phyloP scores from a whole-genome alignment of 345 rosid genomes.

The Salix arbutifolia region DNA sequence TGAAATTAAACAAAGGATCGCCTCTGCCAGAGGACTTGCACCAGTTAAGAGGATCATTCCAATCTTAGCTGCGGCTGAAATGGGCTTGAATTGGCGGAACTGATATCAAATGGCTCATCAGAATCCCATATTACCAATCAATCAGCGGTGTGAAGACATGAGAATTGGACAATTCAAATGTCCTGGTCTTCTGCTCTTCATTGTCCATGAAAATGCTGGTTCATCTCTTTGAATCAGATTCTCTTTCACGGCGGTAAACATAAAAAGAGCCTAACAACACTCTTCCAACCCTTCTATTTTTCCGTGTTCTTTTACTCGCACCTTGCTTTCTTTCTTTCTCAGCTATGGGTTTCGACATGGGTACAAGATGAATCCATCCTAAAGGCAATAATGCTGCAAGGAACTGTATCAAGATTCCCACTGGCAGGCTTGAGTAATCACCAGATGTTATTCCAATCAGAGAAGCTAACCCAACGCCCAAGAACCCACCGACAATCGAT shows the following conservation, averaged over 20 bases:
- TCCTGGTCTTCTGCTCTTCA: background rate
- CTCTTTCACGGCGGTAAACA: conserved; percentile 53
- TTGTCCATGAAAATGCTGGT: background rate
- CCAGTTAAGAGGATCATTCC: background rate
- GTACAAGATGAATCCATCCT: conserved; percentile 49
- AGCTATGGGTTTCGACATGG: conserved; percentile 36
- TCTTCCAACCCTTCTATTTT: conserved; percentile 55
- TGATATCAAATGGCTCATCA: background rate
- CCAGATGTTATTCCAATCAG: conserved; percentile 56
- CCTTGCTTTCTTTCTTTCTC: conserved; percentile 49
- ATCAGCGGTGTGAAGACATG: background rate
- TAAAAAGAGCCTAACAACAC: conserved; percentile 34
- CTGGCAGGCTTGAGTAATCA: conserved; percentile 54
- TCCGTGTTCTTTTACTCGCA: conserved; percentile 49
- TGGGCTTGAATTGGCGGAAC: background rate
- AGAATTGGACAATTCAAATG: background rate
- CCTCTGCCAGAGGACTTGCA: background rate
- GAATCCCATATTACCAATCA: background rate
- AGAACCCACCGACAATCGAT: conserved; percentile 63
- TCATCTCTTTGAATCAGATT: conserved; percentile 40
- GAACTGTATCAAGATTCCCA: conserved; percentile 62
- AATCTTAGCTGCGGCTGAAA: background rate
- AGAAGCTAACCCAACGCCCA: conserved; percentile 73
- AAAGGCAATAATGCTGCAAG: conserved; percentile 63
- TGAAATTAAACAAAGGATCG: background rate